These are phyloP conservation scores for Flaveria robusta DNA, from an alignment of 129 eudicot genomes.

Conservation along the genomic window DNA sequence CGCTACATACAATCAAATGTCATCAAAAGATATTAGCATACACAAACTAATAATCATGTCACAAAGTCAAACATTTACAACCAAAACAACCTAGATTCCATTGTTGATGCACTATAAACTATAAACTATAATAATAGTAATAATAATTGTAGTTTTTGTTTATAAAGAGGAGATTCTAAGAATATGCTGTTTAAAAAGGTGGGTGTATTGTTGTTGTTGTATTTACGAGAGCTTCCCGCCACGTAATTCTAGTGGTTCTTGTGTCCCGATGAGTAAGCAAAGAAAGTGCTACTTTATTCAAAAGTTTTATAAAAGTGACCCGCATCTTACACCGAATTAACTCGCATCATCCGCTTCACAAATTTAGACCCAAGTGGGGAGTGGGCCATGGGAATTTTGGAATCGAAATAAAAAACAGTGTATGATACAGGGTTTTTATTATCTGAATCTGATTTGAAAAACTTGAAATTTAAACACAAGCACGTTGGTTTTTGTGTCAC, in stretches of 20 bases:
- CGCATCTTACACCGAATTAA: background rate
- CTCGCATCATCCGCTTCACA: slow-evolving; percentile 3
- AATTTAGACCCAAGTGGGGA: slow-evolving; percentile 18
- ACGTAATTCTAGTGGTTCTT: slow-evolving; percentile 32
- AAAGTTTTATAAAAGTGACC: slow-evolving; percentile 4
- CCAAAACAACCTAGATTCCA: background rate
- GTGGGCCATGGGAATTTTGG: background rate
- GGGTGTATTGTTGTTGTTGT: slow-evolving; percentile 17
- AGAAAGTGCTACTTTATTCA: slow-evolving; percentile 22
- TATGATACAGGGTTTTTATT: too few species aligned
- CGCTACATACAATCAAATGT: too few species aligned
- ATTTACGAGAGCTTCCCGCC: slow-evolving; percentile 30
- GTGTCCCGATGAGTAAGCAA: slow-evolving; percentile 10
- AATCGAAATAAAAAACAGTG: background rate
- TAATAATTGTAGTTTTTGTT: background rate
- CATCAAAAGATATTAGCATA: background rate
- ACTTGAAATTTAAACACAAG: too few species aligned
- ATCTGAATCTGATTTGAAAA: too few species aligned
- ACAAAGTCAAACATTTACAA: slow-evolving; percentile 4
- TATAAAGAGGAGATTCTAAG: slow-evolving; percentile 24
- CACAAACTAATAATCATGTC: background rate
- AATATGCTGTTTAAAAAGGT: slow-evolving; percentile 34
- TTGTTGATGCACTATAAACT: background rate
- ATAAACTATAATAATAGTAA: background rate
- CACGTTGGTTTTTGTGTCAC: too few species aligned